Evolutionary conservation across 768 basidiomycete species (phyloP).

Genomic region (Clavaria fumosa): DNA sequence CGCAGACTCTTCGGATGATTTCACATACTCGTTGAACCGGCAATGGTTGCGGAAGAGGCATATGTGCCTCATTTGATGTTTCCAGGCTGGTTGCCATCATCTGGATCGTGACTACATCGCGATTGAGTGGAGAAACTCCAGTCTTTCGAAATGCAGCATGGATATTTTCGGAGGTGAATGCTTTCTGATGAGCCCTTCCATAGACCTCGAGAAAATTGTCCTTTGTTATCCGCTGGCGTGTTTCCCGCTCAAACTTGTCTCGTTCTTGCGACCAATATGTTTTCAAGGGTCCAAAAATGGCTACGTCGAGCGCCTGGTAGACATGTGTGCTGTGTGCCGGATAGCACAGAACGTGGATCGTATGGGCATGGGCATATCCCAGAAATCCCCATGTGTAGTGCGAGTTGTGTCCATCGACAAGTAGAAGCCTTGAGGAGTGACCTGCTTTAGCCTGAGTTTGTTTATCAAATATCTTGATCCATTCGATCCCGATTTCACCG

Average conservation of each 20-base stretch:
- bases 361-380: constrained; percentile 13
- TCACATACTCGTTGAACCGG: not conserved
- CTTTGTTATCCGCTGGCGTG: too few species aligned
- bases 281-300: constrained; percentile 9
- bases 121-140: not conserved
- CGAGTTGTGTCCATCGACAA: constrained; percentile 25
- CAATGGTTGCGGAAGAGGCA: not conserved
- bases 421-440: constrained; percentile 15
- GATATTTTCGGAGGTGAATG: not conserved
- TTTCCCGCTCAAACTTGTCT: constrained; percentile 9
- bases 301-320: constrained; percentile 13
- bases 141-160: not conserved
- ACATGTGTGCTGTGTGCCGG: constrained; percentile 16
- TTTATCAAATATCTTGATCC: constrained; percentile 17
- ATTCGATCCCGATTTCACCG: constrained; percentile 13
- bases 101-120: not conserved
- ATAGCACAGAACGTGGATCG: constrained; percentile 18
- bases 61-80: not conserved
- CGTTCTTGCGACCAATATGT: constrained; percentile 8
- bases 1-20: too few species aligned
- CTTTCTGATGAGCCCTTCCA: constrained; percentile 1
- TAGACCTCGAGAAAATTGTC: constrained; percentile 18
- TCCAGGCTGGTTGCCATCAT: not conserved
- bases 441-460: constrained; percentile 12
- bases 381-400: constrained; percentile 18